Conservation (phyloP, 2,329 filamentous ascomycete species). For the Dactylellina sp. region DNA sequence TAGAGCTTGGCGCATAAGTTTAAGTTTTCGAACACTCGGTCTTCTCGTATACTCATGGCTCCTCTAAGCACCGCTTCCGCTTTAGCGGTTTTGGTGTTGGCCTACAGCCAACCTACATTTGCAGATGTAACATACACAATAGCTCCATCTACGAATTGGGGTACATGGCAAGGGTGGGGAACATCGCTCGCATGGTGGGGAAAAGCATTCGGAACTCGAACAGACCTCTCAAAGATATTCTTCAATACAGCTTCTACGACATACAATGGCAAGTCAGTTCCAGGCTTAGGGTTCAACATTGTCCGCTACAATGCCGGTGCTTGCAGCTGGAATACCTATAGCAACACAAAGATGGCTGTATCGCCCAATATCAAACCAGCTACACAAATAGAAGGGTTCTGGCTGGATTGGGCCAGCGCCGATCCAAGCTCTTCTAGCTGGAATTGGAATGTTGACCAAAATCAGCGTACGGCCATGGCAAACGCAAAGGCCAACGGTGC, state of each 20-base stretch:
- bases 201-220: slow-evolving; percentile 63
- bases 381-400: slow-evolving; percentile 65
- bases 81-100: background rate
- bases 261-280: slow-evolving; percentile 62
- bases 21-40: too few relatives aligned
- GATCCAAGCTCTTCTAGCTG: slow-evolving; percentile 63
- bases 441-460: slow-evolving; percentile 65
- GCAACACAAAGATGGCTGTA: slow-evolving; percentile 62
- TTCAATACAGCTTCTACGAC: slow-evolving; percentile 63
- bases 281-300: slow-evolving; percentile 65
- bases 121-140: slow-evolving; percentile 59
- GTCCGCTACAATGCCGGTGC: slow-evolving; percentile 66
- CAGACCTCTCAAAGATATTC: slow-evolving; percentile 65
- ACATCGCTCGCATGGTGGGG: slow-evolving; percentile 67
- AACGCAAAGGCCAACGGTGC: slow-evolving; percentile 64
- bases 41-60: background rate
- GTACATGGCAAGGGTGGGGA: slow-evolving; percentile 66
- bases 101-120: background rate
- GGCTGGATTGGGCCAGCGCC: slow-evolving; percentile 63
- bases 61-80: background rate
- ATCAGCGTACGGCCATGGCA: slow-evolving; percentile 64
- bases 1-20: too few relatives aligned
- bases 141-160: slow-evolving; percentile 62
- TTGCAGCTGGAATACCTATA: slow-evolving; percentile 63
- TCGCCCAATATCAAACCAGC: slow-evolving; percentile 64